Base-by-base conservation (phyloP, 1,139 yeast species). In the Saccharomyces hybrid region DNA sequence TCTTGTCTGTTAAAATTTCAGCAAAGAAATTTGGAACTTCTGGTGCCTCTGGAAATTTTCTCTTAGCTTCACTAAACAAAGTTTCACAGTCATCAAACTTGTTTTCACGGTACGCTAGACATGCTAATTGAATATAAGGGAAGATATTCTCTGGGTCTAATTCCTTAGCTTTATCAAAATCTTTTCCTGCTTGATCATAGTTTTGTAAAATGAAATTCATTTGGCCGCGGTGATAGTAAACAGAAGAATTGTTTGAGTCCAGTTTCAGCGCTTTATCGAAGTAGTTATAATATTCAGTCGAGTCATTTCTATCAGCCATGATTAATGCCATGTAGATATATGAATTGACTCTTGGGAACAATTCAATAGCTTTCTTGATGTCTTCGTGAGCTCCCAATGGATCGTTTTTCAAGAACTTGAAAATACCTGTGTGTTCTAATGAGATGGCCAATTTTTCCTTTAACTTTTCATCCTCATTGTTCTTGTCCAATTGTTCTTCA, bases 21-120 rank as follows among this genome's bases (percentile, higher is more conserved):
- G 98, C 99, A 69, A 84, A 89, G 73, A 91, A 95, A 76, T 90
- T 91, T 74, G 95, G 96, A 64, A 90, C 88, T 72, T 89, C 97
- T 54, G 97, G 89, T 52, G 86, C 80, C 38, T 93, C 81, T 63
- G 97, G 95, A 82, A 88, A 89, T 70, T 78, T 79, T 71, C 79
- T 77, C 67, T 83, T 82, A 49, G 96, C 89, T 62, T 81, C 83
- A 61, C 81, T 78, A 75, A 93, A 93, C 61, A 82, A 77, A 57
- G 80, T 79, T 70, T 82, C 82, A 57, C 95, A 84, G 55, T 77
- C 81, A 32, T 73, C 74, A 54, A 77, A 72, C 52, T 82, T 77
- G 53, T 91, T 91, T 69, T 83, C 82, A 76, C 93, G 89, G 80
- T 91, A 91, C 59, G 87, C 83, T 62, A 91, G 82, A 72, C 97